Percentiles rank a stretch among this genome's conserved stretches.
phyloP scores from a whole-genome alignment of 345 rosid species.

The Pistacia integerrima region DNA sequence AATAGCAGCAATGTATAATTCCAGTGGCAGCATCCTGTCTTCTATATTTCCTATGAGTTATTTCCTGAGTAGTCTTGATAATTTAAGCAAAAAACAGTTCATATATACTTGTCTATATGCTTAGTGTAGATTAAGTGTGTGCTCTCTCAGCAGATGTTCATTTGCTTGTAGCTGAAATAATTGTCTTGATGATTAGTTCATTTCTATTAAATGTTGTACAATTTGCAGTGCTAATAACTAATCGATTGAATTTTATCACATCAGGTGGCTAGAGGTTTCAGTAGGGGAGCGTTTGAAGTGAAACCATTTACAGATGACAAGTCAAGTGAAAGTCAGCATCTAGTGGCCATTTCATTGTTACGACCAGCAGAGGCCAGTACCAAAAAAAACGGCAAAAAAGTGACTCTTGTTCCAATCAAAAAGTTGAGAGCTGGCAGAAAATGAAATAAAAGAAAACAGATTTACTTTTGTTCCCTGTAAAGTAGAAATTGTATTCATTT shows the following conservation, averaged over 20 bases:
- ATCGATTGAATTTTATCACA: not conserved
- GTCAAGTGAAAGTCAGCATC: conserved; percentile 52
- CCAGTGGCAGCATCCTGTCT: not conserved
- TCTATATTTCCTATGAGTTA: no score
- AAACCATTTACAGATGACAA: conserved; percentile 69
- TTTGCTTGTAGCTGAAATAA: not conserved
- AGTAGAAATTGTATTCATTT: not conserved
- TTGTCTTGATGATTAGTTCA: not conserved
- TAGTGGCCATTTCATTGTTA: conserved; percentile 61
- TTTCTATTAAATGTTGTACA: not conserved
- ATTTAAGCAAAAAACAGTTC: no score
- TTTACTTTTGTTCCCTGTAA: not conserved
- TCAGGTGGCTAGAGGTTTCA: conserved; percentile 87
- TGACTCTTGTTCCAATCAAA: conserved; percentile 74
- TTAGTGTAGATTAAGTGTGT: not conserved
- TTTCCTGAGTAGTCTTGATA: no score
- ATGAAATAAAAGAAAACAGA: conserved; percentile 7
- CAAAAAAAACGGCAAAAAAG: conserved; percentile 58
- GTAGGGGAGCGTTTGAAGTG: conserved; percentile 81
- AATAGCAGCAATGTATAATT: not conserved
- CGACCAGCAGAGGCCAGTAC: conserved; percentile 56
- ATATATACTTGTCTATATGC: not conserved
- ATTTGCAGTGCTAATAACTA: not conserved
- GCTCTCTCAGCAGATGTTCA: not conserved
- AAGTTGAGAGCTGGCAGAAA: conserved; percentile 50